Conservation (phyloP, 257 asterid species). For the Forsythia viridissima region DNA sequence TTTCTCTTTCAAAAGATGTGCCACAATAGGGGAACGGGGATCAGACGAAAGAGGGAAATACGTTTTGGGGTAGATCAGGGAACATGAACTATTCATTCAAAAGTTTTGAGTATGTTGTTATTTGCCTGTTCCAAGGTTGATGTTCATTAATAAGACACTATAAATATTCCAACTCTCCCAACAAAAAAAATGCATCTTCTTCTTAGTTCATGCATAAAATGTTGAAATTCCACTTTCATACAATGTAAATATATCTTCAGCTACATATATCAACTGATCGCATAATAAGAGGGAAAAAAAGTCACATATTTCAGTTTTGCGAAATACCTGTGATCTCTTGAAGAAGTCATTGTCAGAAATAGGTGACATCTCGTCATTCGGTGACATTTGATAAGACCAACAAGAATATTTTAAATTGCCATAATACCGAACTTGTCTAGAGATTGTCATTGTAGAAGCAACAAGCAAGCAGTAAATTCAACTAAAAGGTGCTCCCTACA, state of each 20-base stretch:
- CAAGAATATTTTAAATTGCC: conserved; percentile 9
- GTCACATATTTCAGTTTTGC: conserved; percentile 2
- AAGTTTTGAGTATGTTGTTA: background rate
- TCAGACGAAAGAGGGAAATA: background rate
- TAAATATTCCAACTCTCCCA: background rate
- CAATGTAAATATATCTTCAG: background rate
- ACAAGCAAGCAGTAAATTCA: conserved; percentile 18
- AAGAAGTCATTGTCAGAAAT: conserved; percentile 3
- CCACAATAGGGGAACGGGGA: background rate
- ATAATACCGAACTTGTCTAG: background rate
- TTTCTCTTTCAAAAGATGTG: background rate
- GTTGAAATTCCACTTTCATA: conserved; percentile 1
- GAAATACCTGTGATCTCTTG: conserved; percentile 21
- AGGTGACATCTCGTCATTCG: conserved; percentile 14
- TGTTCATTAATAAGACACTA: background rate
- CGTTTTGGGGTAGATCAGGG: background rate
- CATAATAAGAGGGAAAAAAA: conserved; percentile 3
- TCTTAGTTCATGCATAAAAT: conserved; percentile 3
- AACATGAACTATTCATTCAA: background rate
- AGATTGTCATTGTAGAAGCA: conserved; percentile 24
- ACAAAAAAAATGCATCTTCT: background rate
- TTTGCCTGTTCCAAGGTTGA: background rate
- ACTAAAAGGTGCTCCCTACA: conserved; percentile 21
- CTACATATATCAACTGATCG: conserved; percentile 14
- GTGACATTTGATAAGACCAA: conserved; percentile 13